These are phyloP conservation scores for Naganishia liquefaciens DNA, from an alignment of 1,284 basidiomycete genomes.

Conservation along the genomic window DNA sequence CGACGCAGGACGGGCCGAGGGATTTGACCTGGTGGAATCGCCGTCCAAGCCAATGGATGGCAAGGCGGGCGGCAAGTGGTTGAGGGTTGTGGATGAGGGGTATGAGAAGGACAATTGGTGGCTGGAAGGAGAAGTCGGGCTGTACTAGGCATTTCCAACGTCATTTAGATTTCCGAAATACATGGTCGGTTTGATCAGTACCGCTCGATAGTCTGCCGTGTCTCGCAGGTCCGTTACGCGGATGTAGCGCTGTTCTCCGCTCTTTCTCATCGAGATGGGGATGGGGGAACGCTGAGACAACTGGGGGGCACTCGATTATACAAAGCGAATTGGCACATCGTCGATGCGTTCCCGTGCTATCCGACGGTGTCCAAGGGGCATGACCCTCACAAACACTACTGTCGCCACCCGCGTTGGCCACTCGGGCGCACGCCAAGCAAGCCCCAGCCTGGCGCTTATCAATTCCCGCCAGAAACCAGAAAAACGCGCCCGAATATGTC, in stretches of 20 bases:
- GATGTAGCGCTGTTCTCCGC: neutral
- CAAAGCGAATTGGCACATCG: too few species aligned
- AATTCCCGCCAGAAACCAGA: constrained; percentile 11
- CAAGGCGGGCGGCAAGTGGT: constrained; percentile 54
- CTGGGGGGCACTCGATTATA: too few species aligned
- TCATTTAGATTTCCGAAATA: too few species aligned
- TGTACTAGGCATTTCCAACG: constrained; percentile 6
- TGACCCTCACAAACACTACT: too few species aligned
- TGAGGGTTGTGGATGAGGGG: constrained; percentile 67
- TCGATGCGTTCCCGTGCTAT: too few species aligned
- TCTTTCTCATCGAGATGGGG: too few species aligned
- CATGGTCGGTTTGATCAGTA: too few species aligned
- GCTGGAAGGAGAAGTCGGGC: constrained; percentile 51
- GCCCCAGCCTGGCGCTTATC: constrained; percentile 15
- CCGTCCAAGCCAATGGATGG: neutral
- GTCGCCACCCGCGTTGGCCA: too few species aligned
- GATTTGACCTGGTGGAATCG: constrained; percentile 49
- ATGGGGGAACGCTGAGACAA: too few species aligned
- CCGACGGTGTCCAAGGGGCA: too few species aligned
- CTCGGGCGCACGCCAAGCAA: constrained; percentile 2
- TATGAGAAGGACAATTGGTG: constrained; percentile 67
- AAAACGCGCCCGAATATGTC: constrained; percentile 7
- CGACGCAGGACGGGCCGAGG: constrained; percentile 65
- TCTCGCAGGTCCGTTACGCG: neutral
- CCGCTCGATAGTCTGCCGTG: too few species aligned